Conservation (phyloP, 345 rosid genomes). For the Syzygium grande region DNA sequence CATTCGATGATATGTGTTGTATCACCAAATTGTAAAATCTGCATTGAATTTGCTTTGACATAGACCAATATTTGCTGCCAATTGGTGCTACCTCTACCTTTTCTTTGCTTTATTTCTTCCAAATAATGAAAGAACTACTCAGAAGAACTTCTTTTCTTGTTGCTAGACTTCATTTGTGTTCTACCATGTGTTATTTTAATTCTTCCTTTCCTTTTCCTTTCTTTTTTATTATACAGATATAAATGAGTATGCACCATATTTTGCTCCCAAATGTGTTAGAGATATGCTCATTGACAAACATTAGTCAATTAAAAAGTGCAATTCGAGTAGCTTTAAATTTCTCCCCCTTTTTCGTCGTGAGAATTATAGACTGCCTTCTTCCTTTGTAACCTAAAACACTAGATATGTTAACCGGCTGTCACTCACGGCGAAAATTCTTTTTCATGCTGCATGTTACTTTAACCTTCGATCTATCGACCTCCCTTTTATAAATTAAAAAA, state of each 20-base stretch:
- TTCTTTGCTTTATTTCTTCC: background rate
- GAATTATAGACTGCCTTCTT: background rate
- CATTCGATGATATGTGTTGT: background rate
- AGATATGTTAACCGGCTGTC: background rate
- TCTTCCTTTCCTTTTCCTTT: background rate
- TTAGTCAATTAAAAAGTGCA: background rate
- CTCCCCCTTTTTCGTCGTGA: background rate
- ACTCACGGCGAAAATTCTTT: background rate
- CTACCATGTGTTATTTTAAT: background rate
- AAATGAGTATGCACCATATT: background rate
- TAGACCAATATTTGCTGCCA: background rate
- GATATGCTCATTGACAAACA: background rate
- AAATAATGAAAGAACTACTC: background rate
- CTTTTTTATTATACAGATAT: background rate
- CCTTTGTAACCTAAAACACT: background rate
- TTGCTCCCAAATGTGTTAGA: background rate
- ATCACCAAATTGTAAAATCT: background rate
- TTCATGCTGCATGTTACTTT: background rate
- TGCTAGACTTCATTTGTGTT: background rate
- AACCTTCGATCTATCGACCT: background rate
- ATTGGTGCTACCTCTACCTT: background rate
- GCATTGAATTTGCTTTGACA: background rate
- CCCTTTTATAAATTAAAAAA: background rate
- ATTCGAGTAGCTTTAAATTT: background rate
- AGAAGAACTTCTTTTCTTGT: background rate